A percentile compares a stretch with the other conserved stretches of the same genome.
These are phyloP conservation scores for Cordyceps cicadae DNA, from an alignment of 2,329 filamentous ascomycete genomes.

Conservation along the genomic window DNA sequence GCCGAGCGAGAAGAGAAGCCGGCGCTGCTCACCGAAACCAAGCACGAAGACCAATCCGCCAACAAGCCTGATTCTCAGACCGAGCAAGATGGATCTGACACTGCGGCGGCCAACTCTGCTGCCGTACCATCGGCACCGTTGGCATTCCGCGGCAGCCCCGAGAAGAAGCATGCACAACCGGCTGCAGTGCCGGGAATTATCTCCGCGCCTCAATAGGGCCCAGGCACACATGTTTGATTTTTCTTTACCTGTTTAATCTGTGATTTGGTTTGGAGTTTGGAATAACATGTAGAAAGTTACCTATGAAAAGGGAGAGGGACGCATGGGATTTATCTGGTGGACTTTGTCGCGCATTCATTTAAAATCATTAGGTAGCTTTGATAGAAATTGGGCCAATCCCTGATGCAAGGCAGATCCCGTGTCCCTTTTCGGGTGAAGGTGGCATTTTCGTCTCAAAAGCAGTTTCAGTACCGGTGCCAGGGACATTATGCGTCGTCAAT, in stretches of 20 bases:
- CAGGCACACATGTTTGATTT: background rate
- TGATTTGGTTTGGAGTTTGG: constrained; percentile 7
- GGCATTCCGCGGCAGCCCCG: constrained; percentile 54
- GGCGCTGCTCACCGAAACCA: background rate
- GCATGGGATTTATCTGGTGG: background rate
- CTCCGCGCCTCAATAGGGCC: background rate
- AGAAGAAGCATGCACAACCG: constrained; percentile 38
- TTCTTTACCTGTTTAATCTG: constrained; percentile 17
- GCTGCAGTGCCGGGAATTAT: constrained; percentile 20
- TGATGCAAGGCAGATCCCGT: background rate
- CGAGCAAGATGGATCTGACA: constrained; percentile 6
- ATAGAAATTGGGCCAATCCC: background rate
- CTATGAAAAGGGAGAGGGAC: background rate
- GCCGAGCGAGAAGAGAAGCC: constrained; percentile 14
- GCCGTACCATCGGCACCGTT: constrained; percentile 36
- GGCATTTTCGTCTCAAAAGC: background rate
- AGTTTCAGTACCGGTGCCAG: background rate
- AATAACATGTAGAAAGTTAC: constrained; percentile 1
- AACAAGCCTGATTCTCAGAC: background rate
- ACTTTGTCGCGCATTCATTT: background rate
- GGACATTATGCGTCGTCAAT: background rate
- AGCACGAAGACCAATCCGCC: background rate
- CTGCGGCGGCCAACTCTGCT: constrained; percentile 22
- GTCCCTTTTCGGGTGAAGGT: background rate
- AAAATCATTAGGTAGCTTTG: background rate